These are phyloP conservation scores for Euphorbia schlechtendalii DNA, from an alignment of 441 rosid species.

Conservation along the genomic window DNA sequence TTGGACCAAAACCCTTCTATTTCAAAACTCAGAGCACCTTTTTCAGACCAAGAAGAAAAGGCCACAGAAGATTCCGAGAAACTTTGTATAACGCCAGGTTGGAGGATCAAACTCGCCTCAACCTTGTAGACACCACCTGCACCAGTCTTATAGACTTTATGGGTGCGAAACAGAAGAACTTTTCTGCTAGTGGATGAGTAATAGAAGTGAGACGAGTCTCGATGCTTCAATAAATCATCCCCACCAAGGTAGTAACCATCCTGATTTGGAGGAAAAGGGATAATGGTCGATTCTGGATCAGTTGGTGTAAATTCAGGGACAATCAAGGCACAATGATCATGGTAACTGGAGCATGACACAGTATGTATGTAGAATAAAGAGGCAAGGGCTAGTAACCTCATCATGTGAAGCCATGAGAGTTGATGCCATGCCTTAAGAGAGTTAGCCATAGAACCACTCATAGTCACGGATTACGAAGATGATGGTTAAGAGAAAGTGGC, in stretches of 20 bases:
- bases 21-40: constrained; percentile 29
- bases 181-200: constrained; percentile 5
- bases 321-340: constrained; percentile 16
- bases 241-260: constrained; percentile 26
- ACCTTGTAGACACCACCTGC: constrained; percentile 20
- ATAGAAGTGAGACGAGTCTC: neutral
- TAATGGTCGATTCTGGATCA: constrained; percentile 1
- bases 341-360: constrained; percentile 23
- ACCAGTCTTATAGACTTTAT: constrained; percentile 22
- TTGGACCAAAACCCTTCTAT: constrained; percentile 68
- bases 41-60: neutral
- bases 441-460: neutral
- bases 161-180: constrained; percentile 11
- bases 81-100: neutral
- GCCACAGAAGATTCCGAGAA: constrained; percentile 5
- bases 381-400: constrained; percentile 6
- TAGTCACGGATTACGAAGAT: neutral
- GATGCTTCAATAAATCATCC: constrained; percentile 4
- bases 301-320: constrained; percentile 16
- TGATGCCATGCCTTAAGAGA: neutral
- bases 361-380: constrained; percentile 28
- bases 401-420: constrained; percentile 13
- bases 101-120: constrained; percentile 18
- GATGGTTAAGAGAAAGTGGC: neutral
- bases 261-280: constrained; percentile 24